These are phyloP conservation scores for Immersiporthe knoxdaviesiana DNA, from an alignment of 2,329 filamentous ascomycete species.

Conservation along the genomic window DNA sequence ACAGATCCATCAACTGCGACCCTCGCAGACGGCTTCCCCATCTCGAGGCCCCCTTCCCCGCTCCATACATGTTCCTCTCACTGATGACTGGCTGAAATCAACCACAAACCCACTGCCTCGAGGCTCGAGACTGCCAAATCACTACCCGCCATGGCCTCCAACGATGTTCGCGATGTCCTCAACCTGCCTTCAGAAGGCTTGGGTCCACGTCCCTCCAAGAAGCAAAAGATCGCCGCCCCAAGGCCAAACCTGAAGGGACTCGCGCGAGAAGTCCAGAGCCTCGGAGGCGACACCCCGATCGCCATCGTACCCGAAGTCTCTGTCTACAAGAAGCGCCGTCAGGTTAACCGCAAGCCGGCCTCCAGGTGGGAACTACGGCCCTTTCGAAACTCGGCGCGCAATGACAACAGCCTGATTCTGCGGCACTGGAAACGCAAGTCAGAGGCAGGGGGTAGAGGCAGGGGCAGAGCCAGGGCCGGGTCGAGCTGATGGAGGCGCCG, in stretches of 20 bases:
- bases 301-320: conserved; percentile 65
- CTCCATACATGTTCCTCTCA: background rate
- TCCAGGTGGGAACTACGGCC: conserved; percentile 67
- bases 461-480: conserved; percentile 35
- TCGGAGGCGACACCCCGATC: conserved; percentile 69
- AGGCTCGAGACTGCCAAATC: too few relatives aligned
- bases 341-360: conserved; percentile 58
- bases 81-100: conserved; percentile 2
- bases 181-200: conserved; percentile 70
- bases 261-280: conserved; percentile 66
- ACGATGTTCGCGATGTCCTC: conserved; percentile 87
- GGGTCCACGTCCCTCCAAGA: conserved; percentile 67
- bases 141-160: conserved; percentile 67
- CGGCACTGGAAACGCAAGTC: conserved; percentile 79
- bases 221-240: conserved; percentile 69
- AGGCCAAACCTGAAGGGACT: conserved; percentile 65
- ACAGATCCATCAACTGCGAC: conserved; percentile 6
- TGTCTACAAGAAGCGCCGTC: conserved; percentile 62
- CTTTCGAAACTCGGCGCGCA: conserved; percentile 78
- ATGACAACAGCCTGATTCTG: conserved; percentile 68
- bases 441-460: conserved; percentile 45
- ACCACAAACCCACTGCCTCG: background rate
- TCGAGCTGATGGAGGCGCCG: conserved; percentile 36
- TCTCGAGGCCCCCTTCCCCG: background rate
- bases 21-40: background rate